A percentile compares a stretch with the other conserved stretches of the same genome.
phyloP scores from a whole-genome alignment of 805 yeast genomes.

The Isabelozyma pseudorhagii region DNA sequence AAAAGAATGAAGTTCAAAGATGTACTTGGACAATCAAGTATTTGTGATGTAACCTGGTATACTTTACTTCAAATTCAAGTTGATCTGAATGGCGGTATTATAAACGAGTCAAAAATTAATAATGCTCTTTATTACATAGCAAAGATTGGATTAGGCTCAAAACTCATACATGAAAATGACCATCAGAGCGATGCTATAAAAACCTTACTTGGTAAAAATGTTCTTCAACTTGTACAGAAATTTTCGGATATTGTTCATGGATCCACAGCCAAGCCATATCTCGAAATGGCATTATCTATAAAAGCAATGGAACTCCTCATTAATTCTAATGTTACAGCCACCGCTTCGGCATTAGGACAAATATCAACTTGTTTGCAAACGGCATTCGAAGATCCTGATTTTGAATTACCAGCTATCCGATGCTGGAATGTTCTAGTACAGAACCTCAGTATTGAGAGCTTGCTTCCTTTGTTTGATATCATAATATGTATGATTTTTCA shows the following conservation, averaged over 20 bases:
- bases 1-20: conserved; percentile 28
- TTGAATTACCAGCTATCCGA: conserved; percentile 58
- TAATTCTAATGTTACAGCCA: conserved; percentile 52
- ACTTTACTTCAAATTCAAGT: conserved; percentile 29
- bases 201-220: conserved; percentile 47
- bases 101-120: conserved; percentile 32
- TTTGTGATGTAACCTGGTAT: conserved; percentile 39
- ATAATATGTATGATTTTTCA: conserved; percentile 72
- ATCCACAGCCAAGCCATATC: conserved; percentile 50
- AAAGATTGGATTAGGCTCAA: conserved; percentile 14
- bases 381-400: conserved; percentile 59
- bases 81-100: conserved; percentile 22
- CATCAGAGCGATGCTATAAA: conserved; percentile 19
- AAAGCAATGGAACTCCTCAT: conserved; percentile 72
- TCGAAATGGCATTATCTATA: conserved; percentile 68
- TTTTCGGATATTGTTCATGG: conserved; percentile 83
- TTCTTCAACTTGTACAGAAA: conserved; percentile 71
- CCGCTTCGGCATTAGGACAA: conserved; percentile 66
- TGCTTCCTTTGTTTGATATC: conserved; percentile 68
- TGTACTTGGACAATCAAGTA: conserved; percentile 22
- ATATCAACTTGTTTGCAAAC: conserved; percentile 83
- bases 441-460: conserved; percentile 52
- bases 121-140: conserved; percentile 44
- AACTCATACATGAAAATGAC: conserved; percentile 8
- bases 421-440: conserved; percentile 67